A percentile compares a stretch with the other conserved stretches of the same genome.
Conservation (phyloP, 2,329 filamentous ascomycete genomes). For the Aspergillus ruber region DNA sequence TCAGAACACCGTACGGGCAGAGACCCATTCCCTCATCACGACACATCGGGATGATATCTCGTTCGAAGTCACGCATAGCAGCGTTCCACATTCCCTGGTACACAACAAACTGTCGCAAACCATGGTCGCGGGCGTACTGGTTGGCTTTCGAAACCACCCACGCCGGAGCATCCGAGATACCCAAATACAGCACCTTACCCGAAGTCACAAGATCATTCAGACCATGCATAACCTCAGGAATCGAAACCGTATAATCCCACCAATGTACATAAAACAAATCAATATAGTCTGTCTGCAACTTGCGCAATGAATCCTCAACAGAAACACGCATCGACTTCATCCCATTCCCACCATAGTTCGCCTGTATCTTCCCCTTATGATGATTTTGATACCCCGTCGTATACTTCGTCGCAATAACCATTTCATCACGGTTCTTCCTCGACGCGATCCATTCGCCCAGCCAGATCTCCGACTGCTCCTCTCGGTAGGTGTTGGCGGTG, state of each 20-base stretch:
- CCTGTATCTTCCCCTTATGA: constrained; percentile 15
- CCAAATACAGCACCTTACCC: constrained; percentile 63
- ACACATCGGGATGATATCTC: constrained; percentile 64
- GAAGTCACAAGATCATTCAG: constrained; percentile 54
- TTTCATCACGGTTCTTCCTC: constrained; percentile 44
- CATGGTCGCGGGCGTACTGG: constrained; percentile 59
- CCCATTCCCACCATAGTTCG: constrained; percentile 38
- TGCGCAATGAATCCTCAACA: constrained; percentile 22
- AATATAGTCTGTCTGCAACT: constrained; percentile 31
- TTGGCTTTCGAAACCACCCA: constrained; percentile 52
- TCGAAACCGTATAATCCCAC: constrained; percentile 61
- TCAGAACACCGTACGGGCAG: not conserved
- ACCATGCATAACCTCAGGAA: constrained; percentile 62
- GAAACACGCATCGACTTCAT: constrained; percentile 24
- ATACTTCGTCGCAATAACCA: constrained; percentile 53
- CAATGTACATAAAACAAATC: constrained; percentile 33
- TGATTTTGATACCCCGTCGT: constrained; percentile 16
- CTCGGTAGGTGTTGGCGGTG: constrained; percentile 47
- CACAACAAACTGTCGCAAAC: constrained; percentile 62
- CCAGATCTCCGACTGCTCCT: constrained; percentile 45
- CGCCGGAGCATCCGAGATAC: constrained; percentile 62
- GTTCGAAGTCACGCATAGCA: constrained; percentile 59
- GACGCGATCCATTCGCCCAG: constrained; percentile 48
- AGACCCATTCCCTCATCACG: constrained; percentile 52
- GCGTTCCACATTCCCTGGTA: constrained; percentile 62